These are phyloP conservation scores for Phyllosticta citrichinensis DNA, from an alignment of 2,329 filamentous ascomycete genomes.

Conservation along the genomic window DNA sequence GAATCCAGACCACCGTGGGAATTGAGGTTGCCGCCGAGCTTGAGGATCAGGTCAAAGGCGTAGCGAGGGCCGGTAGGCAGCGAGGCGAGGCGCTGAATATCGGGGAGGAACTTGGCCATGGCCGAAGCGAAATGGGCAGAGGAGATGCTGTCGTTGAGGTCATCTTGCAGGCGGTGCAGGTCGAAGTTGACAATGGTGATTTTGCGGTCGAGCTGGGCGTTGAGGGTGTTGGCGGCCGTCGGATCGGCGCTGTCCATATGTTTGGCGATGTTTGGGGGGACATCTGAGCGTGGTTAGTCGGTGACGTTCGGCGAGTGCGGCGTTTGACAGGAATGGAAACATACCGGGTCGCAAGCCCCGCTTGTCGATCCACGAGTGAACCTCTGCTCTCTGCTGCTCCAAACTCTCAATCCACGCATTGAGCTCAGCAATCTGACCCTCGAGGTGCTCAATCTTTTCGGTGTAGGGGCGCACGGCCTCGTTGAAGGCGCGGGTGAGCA, in stretches of 20 bases:
- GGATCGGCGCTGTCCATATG: slow-evolving; percentile 42
- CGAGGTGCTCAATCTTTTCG: slow-evolving; percentile 43
- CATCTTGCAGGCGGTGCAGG: slow-evolving; percentile 45
- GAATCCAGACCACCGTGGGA: slow-evolving; percentile 43
- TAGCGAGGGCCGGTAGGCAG: slow-evolving; percentile 39
- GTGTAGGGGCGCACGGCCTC: slow-evolving; percentile 42
- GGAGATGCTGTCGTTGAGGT: slow-evolving; percentile 44
- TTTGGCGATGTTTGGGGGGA: slow-evolving; percentile 41
- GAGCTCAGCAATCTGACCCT: slow-evolving; percentile 41
- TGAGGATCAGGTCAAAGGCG: slow-evolving; percentile 45
- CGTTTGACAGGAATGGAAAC: slow-evolving; percentile 11
- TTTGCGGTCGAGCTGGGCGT: slow-evolving; percentile 48
- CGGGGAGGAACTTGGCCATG: slow-evolving; percentile 46
- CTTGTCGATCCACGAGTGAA: slow-evolving; percentile 48
- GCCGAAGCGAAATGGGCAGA: slow-evolving; percentile 43
- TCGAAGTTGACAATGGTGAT: slow-evolving; percentile 50
- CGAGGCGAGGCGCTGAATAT: slow-evolving; percentile 40
- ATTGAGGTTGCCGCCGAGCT: slow-evolving; percentile 47
- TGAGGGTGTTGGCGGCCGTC: slow-evolving; percentile 41
- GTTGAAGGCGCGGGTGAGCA: slow-evolving; percentile 43
- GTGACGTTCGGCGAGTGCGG: background rate
- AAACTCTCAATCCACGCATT: slow-evolving; percentile 41
- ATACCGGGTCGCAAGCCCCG: slow-evolving; percentile 42
- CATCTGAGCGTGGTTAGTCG: slow-evolving; percentile 29
- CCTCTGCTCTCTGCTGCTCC: slow-evolving; percentile 41